These are phyloP conservation scores for Helianthus tuberosus DNA, from an alignment of 129 eudicot species.

Conservation along the genomic window DNA sequence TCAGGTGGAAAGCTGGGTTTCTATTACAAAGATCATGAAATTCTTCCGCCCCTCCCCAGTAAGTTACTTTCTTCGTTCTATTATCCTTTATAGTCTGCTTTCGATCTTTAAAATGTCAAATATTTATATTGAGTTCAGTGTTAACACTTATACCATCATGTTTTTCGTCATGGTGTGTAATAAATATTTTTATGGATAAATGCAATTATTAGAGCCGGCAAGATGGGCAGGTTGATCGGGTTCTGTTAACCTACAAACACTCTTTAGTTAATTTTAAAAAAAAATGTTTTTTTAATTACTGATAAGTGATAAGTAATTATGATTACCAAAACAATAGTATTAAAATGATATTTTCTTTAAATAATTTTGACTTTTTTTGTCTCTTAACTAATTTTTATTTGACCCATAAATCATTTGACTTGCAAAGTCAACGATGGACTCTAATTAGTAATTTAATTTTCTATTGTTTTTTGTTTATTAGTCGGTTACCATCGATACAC, in stretches of 20 bases:
- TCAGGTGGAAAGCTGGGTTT: slow-evolving; percentile 90
- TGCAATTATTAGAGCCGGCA: not conserved
- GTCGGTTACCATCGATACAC: slow-evolving; percentile 82
- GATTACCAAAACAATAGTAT: too few relatives aligned
- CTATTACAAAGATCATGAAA: slow-evolving; percentile 91
- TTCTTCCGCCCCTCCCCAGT: slow-evolving; percentile 97
- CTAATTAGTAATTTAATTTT: not conserved
- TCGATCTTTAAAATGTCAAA: slow-evolving; percentile 20
- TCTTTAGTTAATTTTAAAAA: not conserved
- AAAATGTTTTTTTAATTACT: not conserved
- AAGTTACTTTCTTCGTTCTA: slow-evolving; percentile 15
- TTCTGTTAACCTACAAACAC: not conserved
- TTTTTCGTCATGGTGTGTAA: not conserved
- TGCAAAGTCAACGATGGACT: not conserved
- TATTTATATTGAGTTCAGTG: not conserved
- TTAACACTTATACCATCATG: not conserved
- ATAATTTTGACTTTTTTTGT: not conserved
- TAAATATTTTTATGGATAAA: not conserved
- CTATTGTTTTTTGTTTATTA: slow-evolving; percentile 24
- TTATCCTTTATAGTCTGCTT: slow-evolving; percentile 4
- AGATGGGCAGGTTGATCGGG: not conserved
- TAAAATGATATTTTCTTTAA: not conserved
- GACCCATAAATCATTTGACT: slow-evolving; percentile 7
- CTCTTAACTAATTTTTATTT: not conserved
- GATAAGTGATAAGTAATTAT: too few relatives aligned